Evolutionary conservation across 352 stramenopile species (phyloP).

Genomic region (Peronospora destructor): DNA sequence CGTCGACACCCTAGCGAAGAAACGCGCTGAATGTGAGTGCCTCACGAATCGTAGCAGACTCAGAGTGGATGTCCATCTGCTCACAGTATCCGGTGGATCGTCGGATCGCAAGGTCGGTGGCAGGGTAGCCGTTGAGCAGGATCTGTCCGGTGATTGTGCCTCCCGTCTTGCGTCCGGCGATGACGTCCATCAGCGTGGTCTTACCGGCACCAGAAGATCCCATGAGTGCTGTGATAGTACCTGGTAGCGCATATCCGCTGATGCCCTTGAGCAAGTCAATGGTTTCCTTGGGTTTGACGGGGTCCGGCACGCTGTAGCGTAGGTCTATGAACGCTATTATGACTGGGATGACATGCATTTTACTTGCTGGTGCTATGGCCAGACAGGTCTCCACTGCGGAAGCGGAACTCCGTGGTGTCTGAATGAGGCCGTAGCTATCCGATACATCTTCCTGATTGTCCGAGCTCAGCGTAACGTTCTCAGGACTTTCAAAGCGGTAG

Average conservation of each 20-base stretch:
- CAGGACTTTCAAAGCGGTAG: constrained; percentile 14
- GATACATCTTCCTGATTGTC: neutral
- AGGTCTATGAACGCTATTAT: constrained; percentile 16
- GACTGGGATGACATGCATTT: constrained; percentile 6
- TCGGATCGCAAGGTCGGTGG: too few species aligned
- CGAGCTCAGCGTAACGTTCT: constrained; percentile 2
- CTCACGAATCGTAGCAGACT: too few species aligned
- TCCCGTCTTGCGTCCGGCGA: too few species aligned
- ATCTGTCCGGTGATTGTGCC: too few species aligned
- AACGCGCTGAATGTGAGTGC: too few species aligned
- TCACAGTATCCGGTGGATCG: constrained; percentile 39
- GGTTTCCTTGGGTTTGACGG: too few species aligned
- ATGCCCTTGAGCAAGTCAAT: too few species aligned
- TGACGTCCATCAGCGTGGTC: too few species aligned
- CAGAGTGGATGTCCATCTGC: constrained; percentile 86
- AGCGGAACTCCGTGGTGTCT: neutral
- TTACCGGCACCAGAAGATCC: too few species aligned
- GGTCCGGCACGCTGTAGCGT: constrained; percentile 14
- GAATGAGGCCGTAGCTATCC: constrained; percentile 4
- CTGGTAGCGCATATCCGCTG: too few species aligned
- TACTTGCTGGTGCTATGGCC: neutral
- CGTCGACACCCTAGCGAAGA: constrained; percentile 10
- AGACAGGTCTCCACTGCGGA: neutral
- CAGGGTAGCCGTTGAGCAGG: too few species aligned
- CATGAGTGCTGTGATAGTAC: too few species aligned